Conservation (phyloP, 2,329 filamentous ascomycete species). For the Phialocephala sp. region DNA sequence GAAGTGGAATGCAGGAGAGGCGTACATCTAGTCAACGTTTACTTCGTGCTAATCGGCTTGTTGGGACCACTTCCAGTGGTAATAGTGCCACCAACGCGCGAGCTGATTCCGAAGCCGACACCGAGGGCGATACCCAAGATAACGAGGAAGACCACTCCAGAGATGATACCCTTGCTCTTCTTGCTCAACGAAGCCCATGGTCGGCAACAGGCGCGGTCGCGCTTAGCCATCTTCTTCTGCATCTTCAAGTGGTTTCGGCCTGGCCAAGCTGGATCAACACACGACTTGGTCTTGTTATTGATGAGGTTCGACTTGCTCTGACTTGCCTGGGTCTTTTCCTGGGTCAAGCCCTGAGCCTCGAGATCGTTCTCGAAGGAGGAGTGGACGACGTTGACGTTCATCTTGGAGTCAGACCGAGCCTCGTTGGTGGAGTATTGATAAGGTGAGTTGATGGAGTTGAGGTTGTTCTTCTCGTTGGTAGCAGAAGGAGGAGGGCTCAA, state of each 20-base stretch:
- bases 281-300: conserved; percentile 21
- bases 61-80: conserved; percentile 20
- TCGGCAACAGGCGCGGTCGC: conserved; percentile 24
- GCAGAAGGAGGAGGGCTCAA: conserved; percentile 26
- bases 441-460: conserved; percentile 8
- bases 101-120: conserved; percentile 28
- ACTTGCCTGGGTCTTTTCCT: conserved; percentile 19
- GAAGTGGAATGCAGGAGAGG: not conserved
- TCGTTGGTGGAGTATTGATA: conserved; percentile 3
- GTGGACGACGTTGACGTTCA: conserved; percentile 16
- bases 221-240: conserved; percentile 26
- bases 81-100: conserved; percentile 23
- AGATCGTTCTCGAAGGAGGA: conserved; percentile 22
- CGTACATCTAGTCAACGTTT: conserved; percentile 13
- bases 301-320: conserved; percentile 22
- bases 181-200: conserved; percentile 29
- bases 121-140: conserved; percentile 28
- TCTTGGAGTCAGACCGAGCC: conserved; percentile 13
- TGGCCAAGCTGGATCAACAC: conserved; percentile 29
- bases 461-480: conserved; percentile 16
- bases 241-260: conserved; percentile 27
- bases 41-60: conserved; percentile 24
- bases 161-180: conserved; percentile 26
- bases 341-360: conserved; percentile 29
- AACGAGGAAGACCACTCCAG: conserved; percentile 23